A percentile compares a stretch with the other conserved stretches of the same genome.
These are phyloP conservation scores for Colletotrichum filicis DNA, from an alignment of 2,329 filamentous ascomycete genomes.

Conservation along the genomic window DNA sequence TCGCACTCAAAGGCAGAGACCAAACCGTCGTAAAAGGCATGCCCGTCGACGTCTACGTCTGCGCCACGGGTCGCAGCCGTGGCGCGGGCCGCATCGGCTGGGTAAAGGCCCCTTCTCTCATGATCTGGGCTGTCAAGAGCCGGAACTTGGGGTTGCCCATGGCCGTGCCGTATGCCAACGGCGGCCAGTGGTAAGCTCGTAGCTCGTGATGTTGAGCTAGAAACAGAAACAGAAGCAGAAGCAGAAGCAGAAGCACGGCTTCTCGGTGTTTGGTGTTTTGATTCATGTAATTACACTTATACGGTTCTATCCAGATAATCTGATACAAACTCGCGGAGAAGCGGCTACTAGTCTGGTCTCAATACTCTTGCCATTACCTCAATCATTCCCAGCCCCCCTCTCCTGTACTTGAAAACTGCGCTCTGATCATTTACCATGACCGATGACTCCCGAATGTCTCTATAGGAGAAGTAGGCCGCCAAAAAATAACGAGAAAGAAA, in stretches of 20 bases:
- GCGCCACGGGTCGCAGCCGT: slow-evolving; percentile 60
- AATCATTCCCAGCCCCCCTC: no score
- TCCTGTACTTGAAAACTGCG: no score
- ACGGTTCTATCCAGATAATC: not conserved
- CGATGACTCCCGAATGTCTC: not conserved
- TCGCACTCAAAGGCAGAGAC: slow-evolving; percentile 55
- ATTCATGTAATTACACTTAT: not conserved
- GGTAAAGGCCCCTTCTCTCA: slow-evolving; percentile 61
- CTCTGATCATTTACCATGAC: not conserved
- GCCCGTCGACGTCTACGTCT: slow-evolving; percentile 60
- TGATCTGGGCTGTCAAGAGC: slow-evolving; percentile 63
- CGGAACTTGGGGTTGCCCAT: slow-evolving; percentile 59
- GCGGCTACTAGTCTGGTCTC: no score
- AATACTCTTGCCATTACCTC: no score
- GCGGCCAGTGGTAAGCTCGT: slow-evolving; percentile 55
- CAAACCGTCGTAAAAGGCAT: slow-evolving; percentile 57
- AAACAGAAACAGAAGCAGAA: no score
- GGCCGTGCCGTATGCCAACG: slow-evolving; percentile 58
- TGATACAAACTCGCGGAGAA: not conserved
- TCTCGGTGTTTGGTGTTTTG: not conserved
- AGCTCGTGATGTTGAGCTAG: not conserved
- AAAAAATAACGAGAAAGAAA: not conserved
- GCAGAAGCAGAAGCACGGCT: no score
- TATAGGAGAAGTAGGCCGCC: not conserved
- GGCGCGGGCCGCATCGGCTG: slow-evolving; percentile 60